Evolutionary conservation across 306 rosid genomes (phyloP), one percentile per base, ranked within the genome.

Genomic region (Geum urbanum): DNA sequence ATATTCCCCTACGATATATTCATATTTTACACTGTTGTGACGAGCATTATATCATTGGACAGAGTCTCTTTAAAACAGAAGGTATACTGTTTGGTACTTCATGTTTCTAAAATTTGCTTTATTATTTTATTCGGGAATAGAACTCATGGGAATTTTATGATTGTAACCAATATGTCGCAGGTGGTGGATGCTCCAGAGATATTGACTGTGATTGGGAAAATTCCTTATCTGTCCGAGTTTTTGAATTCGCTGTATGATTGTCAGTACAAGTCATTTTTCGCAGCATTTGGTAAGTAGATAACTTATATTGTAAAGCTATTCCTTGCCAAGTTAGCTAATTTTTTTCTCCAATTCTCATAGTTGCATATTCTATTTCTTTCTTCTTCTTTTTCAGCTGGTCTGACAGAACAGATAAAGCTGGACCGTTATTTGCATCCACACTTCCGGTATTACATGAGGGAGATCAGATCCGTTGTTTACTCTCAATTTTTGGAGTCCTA

Each of bases 181-280:
- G 99, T 87, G 22, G 97, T 89, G 40, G 99, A 94, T 83, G 97
- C 99, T 67, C 97, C 97, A 1, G 99, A 91, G 88, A 94, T 94
- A 59, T 74, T 94, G 82, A 80, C 99, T 0, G 97, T 94, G 80
- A 91, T 94, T 66, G 99, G 96, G 67, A 94, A 94, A 82, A 86
- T 94, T 55, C 95, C 89, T 35, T 68, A 87, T 79, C 92, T 94
- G 63, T 80, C 95, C 0, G 99, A 81, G 73, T 94, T 91, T 74
- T 57, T 94, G 83, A 89, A 94, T 81, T 88, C 96, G 64, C 76
- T 94, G 9, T 89, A 94, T 48, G 92, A 87, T 37, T 91, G 97
- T 41, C 92, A 78, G 50, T 94, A 91, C 86, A 94, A 94, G 82
- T 87, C 95, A 8, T 94, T 94, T 71, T 94, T 94, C 72, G 64